These are phyloP conservation scores for Drechslerella stenobrocha DNA, from an alignment of 2,329 filamentous ascomycete genomes.

Conservation along the genomic window DNA sequence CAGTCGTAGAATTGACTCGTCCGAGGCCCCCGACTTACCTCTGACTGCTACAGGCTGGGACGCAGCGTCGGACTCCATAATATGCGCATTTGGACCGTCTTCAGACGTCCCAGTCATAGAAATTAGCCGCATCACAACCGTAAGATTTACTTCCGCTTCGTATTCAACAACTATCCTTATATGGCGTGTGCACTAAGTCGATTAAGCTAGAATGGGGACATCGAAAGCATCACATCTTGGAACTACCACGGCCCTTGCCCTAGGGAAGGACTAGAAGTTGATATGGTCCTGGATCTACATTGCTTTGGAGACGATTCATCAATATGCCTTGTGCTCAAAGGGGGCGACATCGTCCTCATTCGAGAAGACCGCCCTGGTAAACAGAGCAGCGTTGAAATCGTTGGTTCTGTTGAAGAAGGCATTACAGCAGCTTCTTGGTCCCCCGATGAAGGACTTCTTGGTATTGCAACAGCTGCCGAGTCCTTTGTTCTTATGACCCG, in stretches of 20 bases:
- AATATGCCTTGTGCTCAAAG: constrained; percentile 80
- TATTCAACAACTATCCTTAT: no score
- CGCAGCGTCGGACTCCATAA: constrained; percentile 71
- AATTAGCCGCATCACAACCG: constrained; percentile 61
- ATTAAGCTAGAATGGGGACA: constrained; percentile 50
- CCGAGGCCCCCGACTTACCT: constrained; percentile 59
- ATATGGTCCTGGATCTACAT: constrained; percentile 77
- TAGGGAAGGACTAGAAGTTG: constrained; percentile 72
- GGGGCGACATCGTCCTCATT: constrained; percentile 86
- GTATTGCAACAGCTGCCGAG: constrained; percentile 75
- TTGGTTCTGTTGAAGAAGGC: constrained; percentile 89
- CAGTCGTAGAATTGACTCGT: constrained; percentile 48
- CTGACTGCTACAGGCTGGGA: constrained; percentile 86
- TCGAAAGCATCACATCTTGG: constrained; percentile 73
- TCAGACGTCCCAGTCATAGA: constrained; percentile 71
- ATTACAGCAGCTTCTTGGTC: constrained; percentile 91
- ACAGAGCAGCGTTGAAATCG: constrained; percentile 85
- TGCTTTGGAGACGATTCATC: constrained; percentile 79
- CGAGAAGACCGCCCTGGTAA: constrained; percentile 69
- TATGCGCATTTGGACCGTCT: constrained; percentile 83
- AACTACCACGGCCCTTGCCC: constrained; percentile 72
- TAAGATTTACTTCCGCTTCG: constrained; percentile 42
- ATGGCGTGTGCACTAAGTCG: no score
- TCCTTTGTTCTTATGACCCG: constrained; percentile 91
- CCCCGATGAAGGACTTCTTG: constrained; percentile 87